Percentiles rank a stretch among this genome's conserved stretches.
Evolutionary conservation across 768 basidiomycete species (phyloP).

Genomic region (Amanita polypyramis): DNA sequence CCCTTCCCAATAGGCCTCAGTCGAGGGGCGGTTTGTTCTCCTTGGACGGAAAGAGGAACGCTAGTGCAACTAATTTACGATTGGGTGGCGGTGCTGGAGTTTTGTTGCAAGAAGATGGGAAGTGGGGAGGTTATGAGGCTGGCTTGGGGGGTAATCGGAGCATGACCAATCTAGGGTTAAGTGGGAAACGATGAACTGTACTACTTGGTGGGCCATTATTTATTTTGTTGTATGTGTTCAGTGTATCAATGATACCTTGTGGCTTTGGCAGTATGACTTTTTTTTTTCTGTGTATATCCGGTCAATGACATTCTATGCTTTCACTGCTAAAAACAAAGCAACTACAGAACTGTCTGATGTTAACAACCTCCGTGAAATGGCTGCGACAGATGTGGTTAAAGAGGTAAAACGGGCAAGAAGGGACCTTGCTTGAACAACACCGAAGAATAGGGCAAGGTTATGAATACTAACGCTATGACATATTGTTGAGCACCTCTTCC

Average conservation of each 20-base stretch:
- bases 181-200: slow-evolving; percentile 23
- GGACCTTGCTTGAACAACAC: background rate
- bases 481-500: background rate
- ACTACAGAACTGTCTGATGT: background rate
- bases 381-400: too few species aligned
- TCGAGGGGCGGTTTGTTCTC: slow-evolving; percentile 25
- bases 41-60: slow-evolving; percentile 40
- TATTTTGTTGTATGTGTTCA: background rate
- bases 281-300: too few species aligned
- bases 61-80: slow-evolving; percentile 30
- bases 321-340: background rate
- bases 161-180: slow-evolving; percentile 33
- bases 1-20: slow-evolving; percentile 8
- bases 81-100: slow-evolving; percentile 38
- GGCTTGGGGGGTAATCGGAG: slow-evolving; percentile 38
- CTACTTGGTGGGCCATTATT: background rate
- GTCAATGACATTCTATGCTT: background rate
- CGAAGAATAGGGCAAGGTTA: background rate
- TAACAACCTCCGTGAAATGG: background rate
- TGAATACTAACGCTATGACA: background rate
- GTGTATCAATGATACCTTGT: background rate
- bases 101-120: slow-evolving; percentile 31
- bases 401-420: background rate
- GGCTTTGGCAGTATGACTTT: background rate
- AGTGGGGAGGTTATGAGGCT: slow-evolving; percentile 31